Percentiles rank a stretch among this genome's conserved stretches.
Evolutionary conservation across 164 flowering plant genomes (phyloP).

Genomic region (Litsea cubeba): DNA sequence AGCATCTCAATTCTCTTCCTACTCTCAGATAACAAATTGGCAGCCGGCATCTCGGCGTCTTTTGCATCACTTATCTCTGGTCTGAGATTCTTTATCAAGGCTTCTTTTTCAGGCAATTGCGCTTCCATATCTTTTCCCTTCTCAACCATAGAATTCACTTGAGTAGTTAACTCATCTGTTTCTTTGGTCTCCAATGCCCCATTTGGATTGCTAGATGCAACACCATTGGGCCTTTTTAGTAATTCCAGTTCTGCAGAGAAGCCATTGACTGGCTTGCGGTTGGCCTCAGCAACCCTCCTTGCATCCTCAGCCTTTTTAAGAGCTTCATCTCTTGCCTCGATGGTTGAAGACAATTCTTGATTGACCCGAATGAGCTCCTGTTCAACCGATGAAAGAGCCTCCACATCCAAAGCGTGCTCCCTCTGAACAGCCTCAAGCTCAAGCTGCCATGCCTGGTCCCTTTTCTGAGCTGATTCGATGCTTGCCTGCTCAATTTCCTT

Average conservation of each 20-base stretch:
- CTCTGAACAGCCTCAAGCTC: conserved; percentile 27
- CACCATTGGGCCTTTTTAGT: conserved; percentile 22
- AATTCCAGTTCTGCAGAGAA: conserved; percentile 26
- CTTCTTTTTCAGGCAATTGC: conserved; percentile 20
- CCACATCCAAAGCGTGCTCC: conserved; percentile 25
- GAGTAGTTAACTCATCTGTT: conserved; percentile 10
- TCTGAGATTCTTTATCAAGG: conserved; percentile 17
- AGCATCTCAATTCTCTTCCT: conserved; percentile 29
- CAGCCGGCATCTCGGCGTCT: conserved; percentile 21
- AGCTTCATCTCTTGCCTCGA: conserved; percentile 19
- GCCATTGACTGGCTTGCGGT: conserved; percentile 20
- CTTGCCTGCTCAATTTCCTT: conserved; percentile 24
- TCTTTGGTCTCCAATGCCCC: conserved; percentile 7
- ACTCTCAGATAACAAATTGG: conserved; percentile 23
- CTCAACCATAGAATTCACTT: conserved; percentile 12
- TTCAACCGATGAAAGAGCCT: conserved; percentile 15
- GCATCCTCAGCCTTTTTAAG: conserved; percentile 19
- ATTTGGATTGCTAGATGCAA: not conserved
- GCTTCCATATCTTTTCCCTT: conserved; percentile 23
- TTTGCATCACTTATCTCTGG: conserved; percentile 25
- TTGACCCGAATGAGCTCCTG: conserved; percentile 17
- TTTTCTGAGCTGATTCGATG: conserved; percentile 23
- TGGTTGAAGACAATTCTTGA: conserved; percentile 11
- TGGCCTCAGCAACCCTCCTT: conserved; percentile 7
- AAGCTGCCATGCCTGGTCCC: conserved; percentile 34